phyloP scores from a whole-genome alignment of 352 stramenopile species.

The Aphanomyces invadans region DNA sequence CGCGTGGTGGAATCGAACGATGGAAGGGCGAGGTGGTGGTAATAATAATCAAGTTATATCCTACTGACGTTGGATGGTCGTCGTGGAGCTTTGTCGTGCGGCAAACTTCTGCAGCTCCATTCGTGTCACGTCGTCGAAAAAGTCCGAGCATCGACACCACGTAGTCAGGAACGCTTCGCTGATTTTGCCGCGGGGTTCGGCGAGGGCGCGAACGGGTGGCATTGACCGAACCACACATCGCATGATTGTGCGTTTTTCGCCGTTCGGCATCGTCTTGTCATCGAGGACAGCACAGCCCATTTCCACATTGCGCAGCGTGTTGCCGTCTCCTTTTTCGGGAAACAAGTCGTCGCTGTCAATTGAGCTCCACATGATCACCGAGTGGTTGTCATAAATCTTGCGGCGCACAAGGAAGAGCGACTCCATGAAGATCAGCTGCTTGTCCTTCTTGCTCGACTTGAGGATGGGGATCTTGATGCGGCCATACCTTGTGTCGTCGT shows the following conservation, averaged over 20 bases:
- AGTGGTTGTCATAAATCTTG: slow-evolving; percentile 43
- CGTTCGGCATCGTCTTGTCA: slow-evolving; percentile 31
- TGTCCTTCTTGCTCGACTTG: slow-evolving; percentile 41
- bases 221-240: slow-evolving; percentile 64
- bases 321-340: slow-evolving; percentile 47
- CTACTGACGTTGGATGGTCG: not conserved
- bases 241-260: slow-evolving; percentile 45
- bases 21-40: not conserved
- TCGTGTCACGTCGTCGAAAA: slow-evolving; percentile 36
- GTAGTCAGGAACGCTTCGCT: slow-evolving; percentile 73
- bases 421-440: slow-evolving; percentile 63
- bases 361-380: slow-evolving; percentile 63
- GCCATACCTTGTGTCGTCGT: slow-evolving; percentile 69
- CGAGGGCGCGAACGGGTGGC: slow-evolving; percentile 54
- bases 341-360: slow-evolving; percentile 64
- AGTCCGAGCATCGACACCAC: slow-evolving; percentile 70
- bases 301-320: slow-evolving; percentile 43
- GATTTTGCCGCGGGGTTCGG: slow-evolving; percentile 57
- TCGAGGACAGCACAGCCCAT: slow-evolving; percentile 22
- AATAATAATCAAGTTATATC: not conserved
- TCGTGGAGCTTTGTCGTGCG: not conserved
- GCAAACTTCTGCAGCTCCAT: not conserved
- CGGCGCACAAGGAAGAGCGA: slow-evolving; percentile 68
- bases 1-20: too few species aligned
- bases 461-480: slow-evolving; percentile 64